phyloP scores from a whole-genome alignment of 495 filamentous ascomycete species.

The Baudoinia panamericana region DNA sequence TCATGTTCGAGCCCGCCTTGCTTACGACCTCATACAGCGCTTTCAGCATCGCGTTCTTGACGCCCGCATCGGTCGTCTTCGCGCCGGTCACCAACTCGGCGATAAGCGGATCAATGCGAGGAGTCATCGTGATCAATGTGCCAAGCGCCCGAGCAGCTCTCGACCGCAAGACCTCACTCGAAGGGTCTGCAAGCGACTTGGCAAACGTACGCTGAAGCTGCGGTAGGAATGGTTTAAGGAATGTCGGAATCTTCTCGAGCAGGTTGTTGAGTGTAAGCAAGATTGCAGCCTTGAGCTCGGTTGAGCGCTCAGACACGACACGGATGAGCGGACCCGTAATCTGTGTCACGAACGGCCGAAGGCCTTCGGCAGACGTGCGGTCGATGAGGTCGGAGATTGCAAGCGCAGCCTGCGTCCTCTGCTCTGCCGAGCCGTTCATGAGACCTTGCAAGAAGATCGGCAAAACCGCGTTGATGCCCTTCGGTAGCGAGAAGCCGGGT shows the following conservation, averaged over 20 bases:
- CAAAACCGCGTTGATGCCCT: conserved; percentile 92
- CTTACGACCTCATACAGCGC: conserved; percentile 91
- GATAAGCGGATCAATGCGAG: conserved; percentile 84
- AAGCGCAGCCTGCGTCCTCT: conserved; percentile 79
- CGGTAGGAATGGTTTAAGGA: conserved; percentile 91
- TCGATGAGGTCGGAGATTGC: conserved; percentile 94
- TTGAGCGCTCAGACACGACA: conserved; percentile 89
- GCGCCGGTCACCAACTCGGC: conserved; percentile 84
- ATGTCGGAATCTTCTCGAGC: conserved; percentile 88
- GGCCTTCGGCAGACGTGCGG: conserved; percentile 64
- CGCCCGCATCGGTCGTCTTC: conserved; percentile 76
- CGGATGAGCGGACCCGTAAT: conserved; percentile 95
- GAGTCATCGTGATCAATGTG: conserved; percentile 89
- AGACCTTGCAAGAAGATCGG: conserved; percentile 96
- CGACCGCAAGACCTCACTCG: conserved; percentile 75
- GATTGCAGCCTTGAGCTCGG: conserved; percentile 91
- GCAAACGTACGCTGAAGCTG: conserved; percentile 95
- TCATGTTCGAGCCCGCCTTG: conserved; percentile 90
- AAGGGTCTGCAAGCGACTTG: conserved; percentile 82
- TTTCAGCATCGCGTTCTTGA: conserved; percentile 93
- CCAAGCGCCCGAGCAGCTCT: conserved; percentile 92
- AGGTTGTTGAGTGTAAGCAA: conserved; percentile 87
- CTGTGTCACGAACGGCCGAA: conserved; percentile 90
- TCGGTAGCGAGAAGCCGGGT: conserved; percentile 81
- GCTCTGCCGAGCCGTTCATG: conserved; percentile 87